Evolutionary conservation across 2,329 filamentous ascomycete genomes (phyloP), one percentile per base, ranked within the genome.

Genomic region (Lachnellula subtilissima): DNA sequence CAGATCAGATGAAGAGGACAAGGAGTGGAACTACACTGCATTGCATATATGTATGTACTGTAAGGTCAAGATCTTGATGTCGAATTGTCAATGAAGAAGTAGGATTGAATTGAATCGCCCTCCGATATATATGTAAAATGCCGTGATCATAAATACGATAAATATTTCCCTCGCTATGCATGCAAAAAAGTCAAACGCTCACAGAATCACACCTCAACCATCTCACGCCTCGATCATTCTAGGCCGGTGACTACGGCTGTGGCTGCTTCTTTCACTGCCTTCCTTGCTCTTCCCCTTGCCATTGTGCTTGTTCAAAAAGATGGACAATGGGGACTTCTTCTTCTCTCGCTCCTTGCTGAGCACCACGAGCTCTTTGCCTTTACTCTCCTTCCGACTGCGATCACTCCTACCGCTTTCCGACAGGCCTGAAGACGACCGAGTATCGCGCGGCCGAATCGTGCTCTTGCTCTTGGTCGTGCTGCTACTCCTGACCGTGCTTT

Each of bases 261-360:
- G 50, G 45, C 48, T 47, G 45, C 48, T 47, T 28, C 46, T 42
- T n/a, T 47, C 50, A 42, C 28, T 48, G 17, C 23, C 32, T 19
- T 48, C 50, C 14, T n/a, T 52, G 5, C 52, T 36, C 23, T 52
- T 52, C 23, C 49, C 48, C 43, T 57, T 51, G 1, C 53, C 55
- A 28, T 51, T 53, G 25, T 57, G 55, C 28, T 57, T 57, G 14
- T 57, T 57, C n/a, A 57, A 46, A 19, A 57, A 37, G 6, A 52
- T 35, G 4, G 37, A 19, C 8, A 57, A 17, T 15, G 55, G 19
- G 0, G 22, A 37, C 28, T 57, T 57, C 55, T 57, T 57, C 43
- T 57, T 50, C 48, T 57, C 46, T 25, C 4, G 5, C 5, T 56
- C 51, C 14, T 47, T 47, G 46, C 19, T 49, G n/a, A 57, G 42